phyloP scores from a whole-genome alignment of 2,329 filamentous ascomycete species.

The Colletotrichum melonis region DNA sequence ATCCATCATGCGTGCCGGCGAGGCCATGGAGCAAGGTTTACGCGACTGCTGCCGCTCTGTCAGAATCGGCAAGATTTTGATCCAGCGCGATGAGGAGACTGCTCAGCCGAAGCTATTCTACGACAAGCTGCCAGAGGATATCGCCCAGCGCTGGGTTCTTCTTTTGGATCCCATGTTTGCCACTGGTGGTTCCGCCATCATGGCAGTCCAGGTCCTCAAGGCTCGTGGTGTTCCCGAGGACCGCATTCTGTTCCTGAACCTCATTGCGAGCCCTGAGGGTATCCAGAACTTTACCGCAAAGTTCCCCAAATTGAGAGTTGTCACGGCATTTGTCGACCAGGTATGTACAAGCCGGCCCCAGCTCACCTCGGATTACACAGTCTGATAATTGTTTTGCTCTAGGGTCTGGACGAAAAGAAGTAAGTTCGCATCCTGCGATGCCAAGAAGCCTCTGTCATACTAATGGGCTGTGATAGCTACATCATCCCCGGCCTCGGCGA shows the following conservation, averaged over 20 bases:
- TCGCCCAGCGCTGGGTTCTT: slow-evolving; percentile 91
- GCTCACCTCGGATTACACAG: not conserved
- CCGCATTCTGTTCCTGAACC: slow-evolving; percentile 93
- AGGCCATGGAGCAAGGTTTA: slow-evolving; percentile 98
- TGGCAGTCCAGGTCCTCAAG: slow-evolving; percentile 95
- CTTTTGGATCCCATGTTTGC: slow-evolving; percentile 99
- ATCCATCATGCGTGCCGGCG: slow-evolving; percentile 97
- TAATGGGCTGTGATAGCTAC: slow-evolving; percentile 73
- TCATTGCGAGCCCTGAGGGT: slow-evolving; percentile 97
- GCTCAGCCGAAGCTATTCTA: slow-evolving; percentile 93
- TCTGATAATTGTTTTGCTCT: not conserved
- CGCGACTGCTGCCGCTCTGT: slow-evolving; percentile 98
- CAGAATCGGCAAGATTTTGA: slow-evolving; percentile 97
- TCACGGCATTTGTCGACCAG: slow-evolving; percentile 95
- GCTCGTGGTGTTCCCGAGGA: slow-evolving; percentile 93
- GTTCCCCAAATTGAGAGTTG: slow-evolving; percentile 89
- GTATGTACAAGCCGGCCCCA: slow-evolving; percentile 47
- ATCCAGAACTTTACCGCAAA: slow-evolving; percentile 88
- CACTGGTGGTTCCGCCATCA: slow-evolving; percentile 94
- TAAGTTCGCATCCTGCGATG: slow-evolving; percentile 59
- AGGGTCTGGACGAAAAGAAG: slow-evolving; percentile 98
- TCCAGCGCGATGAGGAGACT: slow-evolving; percentile 97
- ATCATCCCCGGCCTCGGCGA: slow-evolving; percentile 95
- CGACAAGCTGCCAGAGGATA: slow-evolving; percentile 96
- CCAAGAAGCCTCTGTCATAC: slow-evolving; percentile 38